Evolutionary conservation across 441 rosid species (phyloP), one percentile per base, ranked within the genome.

Genomic region (Pelargonium cotyledonis): DNA sequence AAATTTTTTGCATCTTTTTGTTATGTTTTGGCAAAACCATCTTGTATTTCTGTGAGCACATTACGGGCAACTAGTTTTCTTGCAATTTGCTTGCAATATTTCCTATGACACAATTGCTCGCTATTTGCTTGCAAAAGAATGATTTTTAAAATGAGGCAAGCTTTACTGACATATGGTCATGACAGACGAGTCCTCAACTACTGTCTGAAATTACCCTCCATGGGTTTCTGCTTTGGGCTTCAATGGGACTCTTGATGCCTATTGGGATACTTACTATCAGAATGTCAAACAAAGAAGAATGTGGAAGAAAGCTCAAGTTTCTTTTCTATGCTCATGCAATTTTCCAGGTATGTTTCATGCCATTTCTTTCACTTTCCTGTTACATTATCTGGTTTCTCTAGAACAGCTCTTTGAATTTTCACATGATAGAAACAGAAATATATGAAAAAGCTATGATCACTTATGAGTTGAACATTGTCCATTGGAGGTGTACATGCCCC

Each of bases 201-300:
- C 19, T 16, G 78, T 79, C 77, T 18, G 82, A 81, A n/a, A 80
- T 91, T 43, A 73, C 82, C 16, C 70, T 89, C 62, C 98, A 93
- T 78, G 98, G 98, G 10, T 49, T 91, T 68, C 90, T 93, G 63
- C 80, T 85, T 16, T 93, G 98, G 98, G 80, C 74, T 66, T 93
- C 98, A 4, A 76, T 93, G 86, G 98, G 98, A 9, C 73, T 93
- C 66, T 82, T 93, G 38, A 79, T 82, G 87, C 98, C 98, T 75
- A 26, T 85, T 67, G 98, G 91, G 55, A 86, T 93, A 65, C 81
- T 93, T 26, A 76, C 80, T 26, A 80, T 88, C 18, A 84, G 97
- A 80, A 82, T 89, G 85, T 85, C 90, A 69, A 83, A 75, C 65
- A 86, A 78, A 84, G 74, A 78, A 47, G 83, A 80, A 65, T 79